These are phyloP conservation scores for Thielaviopsis musarum DNA, from an alignment of 2,329 filamentous ascomycete genomes.

Conservation along the genomic window DNA sequence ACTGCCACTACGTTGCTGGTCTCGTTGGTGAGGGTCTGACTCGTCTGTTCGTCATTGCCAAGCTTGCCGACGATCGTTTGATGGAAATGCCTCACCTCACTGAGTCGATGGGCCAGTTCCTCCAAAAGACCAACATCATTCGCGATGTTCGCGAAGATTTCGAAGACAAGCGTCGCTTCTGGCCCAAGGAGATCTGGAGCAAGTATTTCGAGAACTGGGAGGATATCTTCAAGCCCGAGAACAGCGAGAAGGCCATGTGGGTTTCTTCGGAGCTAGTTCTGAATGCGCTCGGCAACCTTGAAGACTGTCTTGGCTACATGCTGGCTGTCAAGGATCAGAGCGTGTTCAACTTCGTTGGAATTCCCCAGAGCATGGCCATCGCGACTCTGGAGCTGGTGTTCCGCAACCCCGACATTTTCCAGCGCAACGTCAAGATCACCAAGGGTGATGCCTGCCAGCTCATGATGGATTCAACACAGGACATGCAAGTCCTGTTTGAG, in stretches of 20 bases:
- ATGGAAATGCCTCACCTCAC: constrained; percentile 63
- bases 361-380: constrained; percentile 94
- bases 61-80: constrained; percentile 73
- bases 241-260: constrained; percentile 61
- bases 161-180: constrained; percentile 77
- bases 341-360: constrained; percentile 97
- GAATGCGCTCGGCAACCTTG: constrained; percentile 68
- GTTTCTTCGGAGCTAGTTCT: constrained; percentile 91
- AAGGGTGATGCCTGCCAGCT: constrained; percentile 84
- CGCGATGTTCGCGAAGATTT: constrained; percentile 86
- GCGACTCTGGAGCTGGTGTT: constrained; percentile 85
- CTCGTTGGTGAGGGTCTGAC: constrained; percentile 92
- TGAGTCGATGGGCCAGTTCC: constrained; percentile 92
- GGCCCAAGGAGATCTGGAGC: constrained; percentile 92
- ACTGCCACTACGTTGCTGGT: constrained; percentile 97
- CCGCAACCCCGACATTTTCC: constrained; percentile 73
- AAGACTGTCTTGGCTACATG: constrained; percentile 96
- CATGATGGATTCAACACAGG: constrained; percentile 88
- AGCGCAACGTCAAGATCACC: constrained; percentile 86
- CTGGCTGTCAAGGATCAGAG: constrained; percentile 88
- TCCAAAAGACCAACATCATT: constrained; percentile 98
- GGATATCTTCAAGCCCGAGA: constrained; percentile 70
- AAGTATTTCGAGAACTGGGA: constrained; percentile 84
- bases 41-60: constrained; percentile 70
- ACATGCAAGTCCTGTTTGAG: constrained; percentile 63